These are phyloP conservation scores for Schizonepeta tenuifolia DNA, from an alignment of 257 asterid species.

Conservation along the genomic window DNA sequence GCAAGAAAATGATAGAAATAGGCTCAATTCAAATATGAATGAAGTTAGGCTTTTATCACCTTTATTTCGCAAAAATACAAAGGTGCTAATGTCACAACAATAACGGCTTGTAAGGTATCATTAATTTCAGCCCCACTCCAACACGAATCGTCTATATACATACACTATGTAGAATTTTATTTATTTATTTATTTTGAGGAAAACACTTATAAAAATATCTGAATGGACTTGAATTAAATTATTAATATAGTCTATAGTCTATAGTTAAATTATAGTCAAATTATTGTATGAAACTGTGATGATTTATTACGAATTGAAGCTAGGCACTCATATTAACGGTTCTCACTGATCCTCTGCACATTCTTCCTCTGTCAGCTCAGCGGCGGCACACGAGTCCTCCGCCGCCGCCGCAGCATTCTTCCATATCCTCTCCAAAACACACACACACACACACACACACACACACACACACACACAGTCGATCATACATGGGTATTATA, in stretches of 20 bases:
- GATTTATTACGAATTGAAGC: not conserved
- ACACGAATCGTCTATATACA: not conserved
- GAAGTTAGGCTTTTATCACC: not conserved
- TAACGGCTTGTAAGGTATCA: not conserved
- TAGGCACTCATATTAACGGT: not conserved
- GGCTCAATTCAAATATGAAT: not conserved
- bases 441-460: not conserved
- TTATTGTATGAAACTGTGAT: not conserved
- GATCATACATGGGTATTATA: constrained; percentile 13
- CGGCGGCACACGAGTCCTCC: not conserved
- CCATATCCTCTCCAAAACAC: not conserved
- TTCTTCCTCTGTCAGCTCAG: not conserved
- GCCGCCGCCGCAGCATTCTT: not conserved
- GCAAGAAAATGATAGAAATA: not conserved
- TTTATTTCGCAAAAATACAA: not conserved
- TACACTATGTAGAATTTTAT: too few species aligned
- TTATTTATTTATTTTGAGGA: too few species aligned
- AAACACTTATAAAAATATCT: too few species aligned
- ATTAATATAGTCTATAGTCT: not conserved
- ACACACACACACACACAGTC: not conserved
- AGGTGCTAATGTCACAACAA: not conserved
- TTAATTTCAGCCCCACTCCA: not conserved
- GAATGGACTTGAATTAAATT: not conserved
- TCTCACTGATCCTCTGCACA: not conserved
- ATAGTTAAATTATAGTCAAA: not conserved